A percentile compares a stretch with the other conserved stretches of the same genome.
These are phyloP conservation scores for Juglanconis oblonga DNA, from an alignment of 2,329 filamentous ascomycete genomes.

Conservation along the genomic window DNA sequence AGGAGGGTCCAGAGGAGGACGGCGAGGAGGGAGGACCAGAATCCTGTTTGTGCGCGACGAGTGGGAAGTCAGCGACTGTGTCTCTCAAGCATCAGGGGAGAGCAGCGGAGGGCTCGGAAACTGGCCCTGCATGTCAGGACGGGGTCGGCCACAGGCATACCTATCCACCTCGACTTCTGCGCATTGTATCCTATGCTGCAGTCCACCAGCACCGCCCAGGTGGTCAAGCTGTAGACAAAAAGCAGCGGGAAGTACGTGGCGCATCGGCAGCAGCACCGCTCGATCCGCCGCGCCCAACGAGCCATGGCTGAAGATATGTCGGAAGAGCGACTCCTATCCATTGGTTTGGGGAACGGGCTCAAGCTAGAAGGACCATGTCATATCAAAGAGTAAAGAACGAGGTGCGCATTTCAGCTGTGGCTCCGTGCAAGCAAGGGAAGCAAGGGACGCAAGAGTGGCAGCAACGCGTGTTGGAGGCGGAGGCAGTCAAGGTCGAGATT, in stretches of 20 bases:
- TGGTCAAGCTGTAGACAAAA: conserved; percentile 87
- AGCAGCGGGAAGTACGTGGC: conserved; percentile 80
- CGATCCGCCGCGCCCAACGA: conserved; percentile 66
- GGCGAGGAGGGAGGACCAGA: conserved; percentile 58
- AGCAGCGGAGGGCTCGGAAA: neutral
- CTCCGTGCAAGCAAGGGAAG: neutral
- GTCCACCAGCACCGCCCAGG: conserved; percentile 90
- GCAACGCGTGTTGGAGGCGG: neutral
- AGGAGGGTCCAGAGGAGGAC: conserved; percentile 72
- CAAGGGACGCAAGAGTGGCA: neutral
- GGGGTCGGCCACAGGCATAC: conserved; percentile 36
- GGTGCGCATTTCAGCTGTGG: neutral
- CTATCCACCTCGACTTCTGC: conserved; percentile 53
- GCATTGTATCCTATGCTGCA: conserved; percentile 65
- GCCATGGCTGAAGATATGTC: conserved; percentile 45
- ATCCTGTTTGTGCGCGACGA: conserved; percentile 37
- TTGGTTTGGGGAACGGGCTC: conserved; percentile 7
- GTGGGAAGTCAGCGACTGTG: conserved; percentile 18
- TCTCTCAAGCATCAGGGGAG: neutral
- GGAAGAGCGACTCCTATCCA: conserved; percentile 19
- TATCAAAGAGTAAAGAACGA: neutral
- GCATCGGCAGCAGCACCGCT: conserved; percentile 79
- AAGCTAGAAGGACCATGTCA: neutral
- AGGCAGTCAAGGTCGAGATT: neutral
- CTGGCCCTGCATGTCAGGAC: neutral